Evolutionary conservation across 2,329 filamentous ascomycete species (phyloP).

Genomic region (Chrysosporium queenslandicum): DNA sequence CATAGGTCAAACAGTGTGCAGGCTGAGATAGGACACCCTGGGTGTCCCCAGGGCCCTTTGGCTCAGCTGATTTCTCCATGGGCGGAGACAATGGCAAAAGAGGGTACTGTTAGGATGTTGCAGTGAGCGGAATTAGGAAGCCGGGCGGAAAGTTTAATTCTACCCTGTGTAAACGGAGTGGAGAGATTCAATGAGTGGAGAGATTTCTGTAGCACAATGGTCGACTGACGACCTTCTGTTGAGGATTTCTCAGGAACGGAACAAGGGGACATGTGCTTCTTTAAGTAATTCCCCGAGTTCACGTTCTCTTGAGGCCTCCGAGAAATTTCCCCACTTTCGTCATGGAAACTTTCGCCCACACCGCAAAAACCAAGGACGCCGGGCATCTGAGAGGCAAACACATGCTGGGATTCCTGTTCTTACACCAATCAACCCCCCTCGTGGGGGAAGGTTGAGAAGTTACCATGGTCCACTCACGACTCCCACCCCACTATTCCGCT

Average conservation of each 20-base stretch:
- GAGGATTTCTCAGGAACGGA: neutral
- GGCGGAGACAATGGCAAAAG: neutral
- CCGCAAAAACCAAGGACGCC: constrained; percentile 2
- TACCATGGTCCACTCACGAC: constrained; percentile 1
- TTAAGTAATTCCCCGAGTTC: neutral
- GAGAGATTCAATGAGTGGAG: too few species aligned
- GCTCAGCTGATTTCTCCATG: constrained; percentile 13
- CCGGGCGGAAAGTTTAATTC: neutral
- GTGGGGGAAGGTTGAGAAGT: neutral
- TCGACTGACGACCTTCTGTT: neutral
- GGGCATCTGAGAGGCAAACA: constrained; percentile 1
- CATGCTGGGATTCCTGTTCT: neutral
- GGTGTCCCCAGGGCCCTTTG: constrained; percentile 18
- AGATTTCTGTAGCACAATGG: neutral
- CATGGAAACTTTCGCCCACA: constrained; percentile 7
- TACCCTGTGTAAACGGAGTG: neutral
- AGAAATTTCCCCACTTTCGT: constrained; percentile 6
- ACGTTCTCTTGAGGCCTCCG: neutral
- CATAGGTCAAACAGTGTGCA: constrained; percentile 49
- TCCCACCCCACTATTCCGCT: constrained; percentile 14
- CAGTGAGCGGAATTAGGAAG: neutral
- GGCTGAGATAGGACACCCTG: constrained; percentile 48
- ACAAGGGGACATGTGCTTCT: neutral
- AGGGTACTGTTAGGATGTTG: neutral
- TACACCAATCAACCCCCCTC: constrained; percentile 7